These are phyloP conservation scores for Corchorus capsularis DNA, from an alignment of 345 rosid species.

Conservation along the genomic window DNA sequence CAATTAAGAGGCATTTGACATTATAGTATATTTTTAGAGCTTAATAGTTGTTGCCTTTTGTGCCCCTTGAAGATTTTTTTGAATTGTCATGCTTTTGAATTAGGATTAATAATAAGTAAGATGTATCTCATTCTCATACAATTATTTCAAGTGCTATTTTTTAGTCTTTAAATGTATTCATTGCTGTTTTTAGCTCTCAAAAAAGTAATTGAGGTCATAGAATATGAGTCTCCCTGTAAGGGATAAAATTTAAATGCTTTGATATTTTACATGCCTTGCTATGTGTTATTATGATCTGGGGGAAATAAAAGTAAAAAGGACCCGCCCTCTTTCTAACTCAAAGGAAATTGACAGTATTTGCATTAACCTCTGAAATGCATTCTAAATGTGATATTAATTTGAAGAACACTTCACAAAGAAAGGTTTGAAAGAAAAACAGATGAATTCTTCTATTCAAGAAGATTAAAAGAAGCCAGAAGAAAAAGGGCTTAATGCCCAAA, in stretches of 20 bases:
- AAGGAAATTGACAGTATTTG: conserved; percentile 1
- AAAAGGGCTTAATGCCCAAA: no score
- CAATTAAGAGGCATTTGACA: neutral
- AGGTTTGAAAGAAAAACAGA: neutral
- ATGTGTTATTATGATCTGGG: neutral
- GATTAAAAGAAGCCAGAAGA: neutral
- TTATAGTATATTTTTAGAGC: neutral
- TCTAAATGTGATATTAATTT: neutral
- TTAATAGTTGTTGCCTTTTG: neutral
- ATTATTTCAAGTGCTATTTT: neutral
- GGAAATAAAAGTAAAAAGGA: neutral
- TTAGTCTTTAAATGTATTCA: neutral
- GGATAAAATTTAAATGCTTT: neutral
- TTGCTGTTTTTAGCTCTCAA: neutral
- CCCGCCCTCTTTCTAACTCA: neutral
- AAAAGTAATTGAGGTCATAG: neutral
- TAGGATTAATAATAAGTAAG: neutral
- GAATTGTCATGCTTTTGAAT: neutral
- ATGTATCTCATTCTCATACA: neutral
- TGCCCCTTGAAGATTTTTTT: neutral
- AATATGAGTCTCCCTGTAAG: neutral
- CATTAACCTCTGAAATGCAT: neutral
- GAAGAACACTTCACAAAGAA: neutral
- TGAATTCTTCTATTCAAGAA: neutral
- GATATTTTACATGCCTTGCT: neutral